Evolutionary conservation across 257 asterid species (phyloP), one percentile per base, ranked within the genome.

Genomic region (Eustoma russellianum): DNA sequence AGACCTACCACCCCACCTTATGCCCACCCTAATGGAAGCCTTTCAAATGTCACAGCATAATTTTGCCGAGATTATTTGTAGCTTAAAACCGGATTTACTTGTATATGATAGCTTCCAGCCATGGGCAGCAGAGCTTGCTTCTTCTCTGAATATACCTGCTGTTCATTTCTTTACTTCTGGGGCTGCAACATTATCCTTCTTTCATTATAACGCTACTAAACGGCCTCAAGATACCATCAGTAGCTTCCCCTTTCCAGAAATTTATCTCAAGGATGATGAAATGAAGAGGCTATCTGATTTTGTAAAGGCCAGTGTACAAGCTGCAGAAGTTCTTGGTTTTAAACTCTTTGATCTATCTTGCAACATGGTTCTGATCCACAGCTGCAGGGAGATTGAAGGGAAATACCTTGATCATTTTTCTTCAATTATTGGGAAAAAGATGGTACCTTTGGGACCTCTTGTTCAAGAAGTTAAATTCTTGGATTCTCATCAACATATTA

Each of bases 71-170:
- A 50, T 57, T 3, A 1, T 64, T 49, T 15, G 2, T 3, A 17
- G 7, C 2, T 34, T 57, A 44, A 43, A 16, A 9, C 64, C 70
- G 14, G 64, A 64, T 34, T 51, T 64, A 55, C 13, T 64, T 0
- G 50, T 64, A 9, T 64, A 50, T 16, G 70, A 64, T 14, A 6
- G 35, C 3, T 57, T 17, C 13, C 55, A 57, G 44, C 8, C 64
- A 1, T 64, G 70, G 70, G 70, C 70, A 5, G 48, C 70, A 5
- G n/a, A 5, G 2, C n/a, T 45, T 15, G 59, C 70, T 12, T 19
- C 64, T 14, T 47, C 11, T 4, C 16, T 34, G 5, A 11, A 15
- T 7, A 50, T 64, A 19, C 70, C 70, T 0, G 47, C 48, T 1
- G 54, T 57, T 33, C 41, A 17, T 51, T 50, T 56, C 11, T 0